Conservation (phyloP, 345 rosid species). For the Punica granatum region DNA sequence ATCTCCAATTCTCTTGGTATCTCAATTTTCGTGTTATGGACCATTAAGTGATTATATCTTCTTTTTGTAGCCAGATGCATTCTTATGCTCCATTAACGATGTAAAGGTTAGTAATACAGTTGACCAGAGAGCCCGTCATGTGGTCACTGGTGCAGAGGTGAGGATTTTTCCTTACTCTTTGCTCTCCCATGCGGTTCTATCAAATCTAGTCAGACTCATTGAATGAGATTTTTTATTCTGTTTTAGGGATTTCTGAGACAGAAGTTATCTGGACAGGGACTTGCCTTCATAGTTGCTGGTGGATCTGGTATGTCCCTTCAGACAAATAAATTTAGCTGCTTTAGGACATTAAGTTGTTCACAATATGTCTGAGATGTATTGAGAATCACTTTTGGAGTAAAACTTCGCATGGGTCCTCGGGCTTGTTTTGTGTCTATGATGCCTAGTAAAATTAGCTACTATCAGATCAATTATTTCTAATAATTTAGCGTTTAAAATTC, state of each 20-base stretch:
- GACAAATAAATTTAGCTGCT: neutral
- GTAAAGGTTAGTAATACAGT: constrained; percentile 73
- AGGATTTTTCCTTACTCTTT: constrained; percentile 4
- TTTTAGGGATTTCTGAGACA: constrained; percentile 88
- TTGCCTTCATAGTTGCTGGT: constrained; percentile 87
- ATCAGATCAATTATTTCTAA: neutral
- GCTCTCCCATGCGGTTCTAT: neutral
- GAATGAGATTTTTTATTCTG: neutral
- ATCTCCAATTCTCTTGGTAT: neutral
- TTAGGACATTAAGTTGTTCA: neutral
- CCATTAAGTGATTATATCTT: constrained; percentile 18
- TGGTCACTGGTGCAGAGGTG: constrained; percentile 69
- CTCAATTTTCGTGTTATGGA: constrained; percentile 1
- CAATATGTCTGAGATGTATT: neutral
- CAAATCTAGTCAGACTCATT: neutral
- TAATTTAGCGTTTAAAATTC: neutral
- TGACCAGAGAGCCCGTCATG: constrained; percentile 75
- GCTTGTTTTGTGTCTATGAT: neutral
- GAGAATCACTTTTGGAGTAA: neutral
- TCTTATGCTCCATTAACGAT: constrained; percentile 86
- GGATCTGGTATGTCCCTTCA: constrained; percentile 74
- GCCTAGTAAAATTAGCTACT: neutral
- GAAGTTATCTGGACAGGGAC: constrained; percentile 86
- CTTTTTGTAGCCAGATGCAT: constrained; percentile 91
- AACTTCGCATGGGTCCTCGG: neutral